Percentiles rank a stretch among this genome's conserved stretches.
Evolutionary conservation across 768 basidiomycete genomes (phyloP).

Genomic region (Candolleomyces efflorescens): DNA sequence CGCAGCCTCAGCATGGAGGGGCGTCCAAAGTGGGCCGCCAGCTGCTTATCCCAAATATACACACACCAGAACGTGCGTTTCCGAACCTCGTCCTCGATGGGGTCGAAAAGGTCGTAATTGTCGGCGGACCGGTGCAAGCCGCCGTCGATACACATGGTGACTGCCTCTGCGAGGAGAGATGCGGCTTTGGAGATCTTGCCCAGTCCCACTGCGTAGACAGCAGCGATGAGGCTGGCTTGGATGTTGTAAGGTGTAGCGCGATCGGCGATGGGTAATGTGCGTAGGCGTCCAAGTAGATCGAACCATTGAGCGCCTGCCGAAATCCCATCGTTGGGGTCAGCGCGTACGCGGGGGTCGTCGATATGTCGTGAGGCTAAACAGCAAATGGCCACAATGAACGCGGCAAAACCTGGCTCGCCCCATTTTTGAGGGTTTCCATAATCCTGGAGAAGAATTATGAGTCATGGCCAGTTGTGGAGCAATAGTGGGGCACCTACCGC

Average conservation of each 20-base stretch:
- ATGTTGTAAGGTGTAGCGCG: slow-evolving; percentile 89
- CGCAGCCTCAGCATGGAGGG: slow-evolving; percentile 83
- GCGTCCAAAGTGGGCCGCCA: slow-evolving; percentile 83
- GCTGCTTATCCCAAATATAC: slow-evolving; percentile 95
- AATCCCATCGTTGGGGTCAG: slow-evolving; percentile 77
- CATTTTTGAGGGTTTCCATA: slow-evolving; percentile 94
- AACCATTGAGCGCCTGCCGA: slow-evolving; percentile 91
- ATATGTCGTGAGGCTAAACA: slow-evolving; percentile 90
- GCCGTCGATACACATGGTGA: slow-evolving; percentile 85
- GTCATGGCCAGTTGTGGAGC: slow-evolving; percentile 1
- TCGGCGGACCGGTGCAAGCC: slow-evolving; percentile 87
- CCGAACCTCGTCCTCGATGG: slow-evolving; percentile 86
- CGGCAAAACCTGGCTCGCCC: slow-evolving; percentile 93
- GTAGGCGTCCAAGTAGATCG: slow-evolving; percentile 79
- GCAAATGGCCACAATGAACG: slow-evolving; percentile 91
- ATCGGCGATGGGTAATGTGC: slow-evolving; percentile 87
- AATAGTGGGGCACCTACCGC: slow-evolving; percentile 41
- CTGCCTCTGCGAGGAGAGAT: slow-evolving; percentile 78
- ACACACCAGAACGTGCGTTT: slow-evolving; percentile 97
- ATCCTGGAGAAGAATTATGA: slow-evolving; percentile 44
- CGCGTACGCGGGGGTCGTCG: slow-evolving; percentile 85
- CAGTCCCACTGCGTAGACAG: slow-evolving; percentile 87
- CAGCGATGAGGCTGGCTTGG: slow-evolving; percentile 88
- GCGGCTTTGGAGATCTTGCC: slow-evolving; percentile 88
- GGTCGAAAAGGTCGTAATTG: slow-evolving; percentile 81